These are phyloP conservation scores for Candida oleophila DNA, from an alignment of 805 yeast species.

Conservation along the genomic window DNA sequence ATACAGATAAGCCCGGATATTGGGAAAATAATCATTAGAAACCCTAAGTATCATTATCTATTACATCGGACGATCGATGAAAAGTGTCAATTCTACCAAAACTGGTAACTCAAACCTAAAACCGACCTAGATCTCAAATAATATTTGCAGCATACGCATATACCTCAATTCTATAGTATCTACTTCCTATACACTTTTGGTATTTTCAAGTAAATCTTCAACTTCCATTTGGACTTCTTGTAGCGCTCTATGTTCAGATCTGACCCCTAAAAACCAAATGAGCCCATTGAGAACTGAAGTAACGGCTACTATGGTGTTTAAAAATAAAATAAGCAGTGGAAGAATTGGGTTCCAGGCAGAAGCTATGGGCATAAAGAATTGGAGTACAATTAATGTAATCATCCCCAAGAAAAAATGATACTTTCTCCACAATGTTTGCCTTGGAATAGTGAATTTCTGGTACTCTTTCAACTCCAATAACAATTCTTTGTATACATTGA, in stretches of 20 bases:
- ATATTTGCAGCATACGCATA: no score
- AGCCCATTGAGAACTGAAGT: constrained; percentile 76
- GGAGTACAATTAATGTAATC: constrained; percentile 42
- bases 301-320: constrained; percentile 53
- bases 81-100: no score
- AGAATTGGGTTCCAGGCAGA: constrained; percentile 57
- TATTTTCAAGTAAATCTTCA: constrained; percentile 19
- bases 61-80: no score
- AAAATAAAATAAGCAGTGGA: constrained; percentile 62
- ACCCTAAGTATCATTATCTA: no score
- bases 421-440: constrained; percentile 66
- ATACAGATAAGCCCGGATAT: no score
- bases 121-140: no score
- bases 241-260: constrained; percentile 76
- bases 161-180: not conserved
- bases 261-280: constrained; percentile 76
- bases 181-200: not conserved
- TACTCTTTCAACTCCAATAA: constrained; percentile 43
- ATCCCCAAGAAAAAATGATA: constrained; percentile 62
- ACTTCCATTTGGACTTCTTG: constrained; percentile 75
- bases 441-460: constrained; percentile 44
- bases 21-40: no score
- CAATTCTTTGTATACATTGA: constrained; percentile 38
- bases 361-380: constrained; percentile 59
- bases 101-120: no score